Base-by-base conservation (phyloP, 352 stramenopile genomes). In the Globisporangium nagaii region DNA sequence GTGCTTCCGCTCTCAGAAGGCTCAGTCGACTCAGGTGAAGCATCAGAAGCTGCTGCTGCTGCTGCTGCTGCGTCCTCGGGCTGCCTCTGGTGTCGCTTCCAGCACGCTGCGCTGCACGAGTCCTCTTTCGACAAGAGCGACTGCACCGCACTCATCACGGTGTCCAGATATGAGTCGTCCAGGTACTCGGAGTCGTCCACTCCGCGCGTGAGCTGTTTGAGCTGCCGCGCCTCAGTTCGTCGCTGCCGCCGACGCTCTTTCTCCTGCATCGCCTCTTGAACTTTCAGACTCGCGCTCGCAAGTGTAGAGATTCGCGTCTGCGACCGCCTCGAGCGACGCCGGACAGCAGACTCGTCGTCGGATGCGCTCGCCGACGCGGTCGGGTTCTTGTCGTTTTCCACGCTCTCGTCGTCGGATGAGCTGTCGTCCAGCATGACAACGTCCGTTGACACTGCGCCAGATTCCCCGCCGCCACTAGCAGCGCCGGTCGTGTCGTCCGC, bases 121-220 rank as follows among this genome's bases (percentile, higher is more conserved):
- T 30, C 15, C 13, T 62, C 57, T 2, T 54, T 32, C 1, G 56
- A 58, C 11, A 66, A 12, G 8, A 77, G 42, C 9, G 49, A 35
- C 35, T 65, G 45, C 46, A 78, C 50, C 2, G 45, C 39, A 5
- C 31, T 32, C 10, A 62, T 71, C 17, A 88, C 60, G 19, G 57
- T 60, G 1, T 65, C 56, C 5, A 73, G 39, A 31, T 86, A 86
- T 11, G 77, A 86, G 44, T 85, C 73, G 37, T 90, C 80, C 25
- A 88, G 28, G 42, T 90, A 90, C 59, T 90, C 80, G 2, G 74
- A 85, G 15, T 84, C 71, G 32, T 88, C 71, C 5, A 64, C 61
- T 2, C 69, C 62, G 0, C 74, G 67, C 12, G 73, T 65, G 28
- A 86, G 68, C 45, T 65, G 56, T 24, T 75, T 73, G 27, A 69